phyloP scores from a whole-genome alignment of 768 basidiomycete genomes.

The Strobilomyces confusus region DNA sequence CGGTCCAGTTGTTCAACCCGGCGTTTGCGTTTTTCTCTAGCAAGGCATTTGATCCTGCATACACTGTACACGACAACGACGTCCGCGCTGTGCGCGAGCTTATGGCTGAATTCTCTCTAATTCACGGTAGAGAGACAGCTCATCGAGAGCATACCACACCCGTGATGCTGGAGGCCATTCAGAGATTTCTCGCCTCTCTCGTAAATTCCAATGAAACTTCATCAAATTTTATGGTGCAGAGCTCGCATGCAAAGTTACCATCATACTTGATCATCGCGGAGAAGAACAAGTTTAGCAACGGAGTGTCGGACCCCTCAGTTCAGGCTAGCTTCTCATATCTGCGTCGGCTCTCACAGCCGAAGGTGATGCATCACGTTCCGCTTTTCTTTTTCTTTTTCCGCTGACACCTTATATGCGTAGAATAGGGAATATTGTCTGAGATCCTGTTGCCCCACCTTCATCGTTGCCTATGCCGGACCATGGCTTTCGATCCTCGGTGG shows the following conservation, averaged over 20 bases:
- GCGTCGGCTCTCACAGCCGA: slow-evolving; percentile 13
- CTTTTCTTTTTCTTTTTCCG: too few species aligned
- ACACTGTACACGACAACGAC: slow-evolving; percentile 12
- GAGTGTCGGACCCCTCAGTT: slow-evolving; percentile 27
- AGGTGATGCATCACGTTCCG: too few species aligned
- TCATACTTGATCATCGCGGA: slow-evolving; percentile 15
- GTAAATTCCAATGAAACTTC: not conserved
- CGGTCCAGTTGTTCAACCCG: slow-evolving; percentile 18
- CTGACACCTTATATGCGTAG: slow-evolving; percentile 3
- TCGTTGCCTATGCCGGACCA: slow-evolving; percentile 16
- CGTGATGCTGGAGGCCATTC: not conserved
- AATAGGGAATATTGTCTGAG: slow-evolving; percentile 2
- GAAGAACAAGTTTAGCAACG: slow-evolving; percentile 11
- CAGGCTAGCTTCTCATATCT: slow-evolving; percentile 28
- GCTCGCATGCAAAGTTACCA: not conserved
- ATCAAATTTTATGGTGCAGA: not conserved
- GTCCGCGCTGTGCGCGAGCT: slow-evolving; percentile 9
- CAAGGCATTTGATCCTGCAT: too few species aligned
- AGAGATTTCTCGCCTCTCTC: not conserved
- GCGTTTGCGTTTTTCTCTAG: slow-evolving; percentile 28
- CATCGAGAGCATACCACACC: not conserved
- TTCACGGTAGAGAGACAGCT: slow-evolving; percentile 7
- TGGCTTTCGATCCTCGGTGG: slow-evolving; percentile 32
- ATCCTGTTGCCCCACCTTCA: slow-evolving; percentile 31
- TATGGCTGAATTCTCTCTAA: slow-evolving; percentile 11